Conservation (phyloP, 257 asterid species). For the Gynochthodes officinalis region DNA sequence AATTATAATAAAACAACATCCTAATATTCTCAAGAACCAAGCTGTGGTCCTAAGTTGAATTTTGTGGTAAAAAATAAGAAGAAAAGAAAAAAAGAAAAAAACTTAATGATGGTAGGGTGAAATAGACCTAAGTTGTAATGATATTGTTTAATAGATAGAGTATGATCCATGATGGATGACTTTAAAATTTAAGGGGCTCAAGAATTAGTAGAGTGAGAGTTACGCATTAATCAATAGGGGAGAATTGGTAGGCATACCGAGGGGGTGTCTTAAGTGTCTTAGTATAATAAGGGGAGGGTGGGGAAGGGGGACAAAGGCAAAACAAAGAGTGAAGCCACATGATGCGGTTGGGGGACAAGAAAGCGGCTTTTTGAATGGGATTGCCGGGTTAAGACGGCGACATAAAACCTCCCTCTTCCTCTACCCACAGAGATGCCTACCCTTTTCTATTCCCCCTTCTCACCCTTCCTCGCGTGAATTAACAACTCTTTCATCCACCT, state of each 20-base stretch:
- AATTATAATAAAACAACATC: too few relatives aligned
- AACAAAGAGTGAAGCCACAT: conserved; percentile 17
- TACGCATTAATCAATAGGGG: conserved; percentile 27
- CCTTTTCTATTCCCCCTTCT: not conserved
- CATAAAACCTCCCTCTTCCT: conserved; percentile 21
- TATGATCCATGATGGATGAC: not conserved
- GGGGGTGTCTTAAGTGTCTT: too few relatives aligned
- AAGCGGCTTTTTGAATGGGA: conserved; percentile 13
- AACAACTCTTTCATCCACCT: not conserved
- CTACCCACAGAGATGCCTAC: not conserved
- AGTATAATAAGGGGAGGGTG: too few relatives aligned
- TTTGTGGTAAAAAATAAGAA: not conserved
- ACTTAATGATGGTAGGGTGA: too few relatives aligned
- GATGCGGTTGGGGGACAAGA: conserved; percentile 31
- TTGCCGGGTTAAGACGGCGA: conserved; percentile 31
- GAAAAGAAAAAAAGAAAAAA: not conserved
- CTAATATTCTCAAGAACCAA: too few relatives aligned
- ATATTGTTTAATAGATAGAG: not conserved
- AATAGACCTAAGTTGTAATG: too few relatives aligned
- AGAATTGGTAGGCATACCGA: too few relatives aligned
- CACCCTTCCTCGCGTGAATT: not conserved
- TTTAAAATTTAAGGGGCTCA: not conserved
- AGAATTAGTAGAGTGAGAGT: conserved; percentile 13
- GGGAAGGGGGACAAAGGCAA: conserved; percentile 19
- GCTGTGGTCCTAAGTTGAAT: too few relatives aligned